A percentile compares a stretch with the other conserved stretches of the same genome.
Conservation (phyloP, 129 eudicot genomes). For the Oenanthe sinensis region DNA sequence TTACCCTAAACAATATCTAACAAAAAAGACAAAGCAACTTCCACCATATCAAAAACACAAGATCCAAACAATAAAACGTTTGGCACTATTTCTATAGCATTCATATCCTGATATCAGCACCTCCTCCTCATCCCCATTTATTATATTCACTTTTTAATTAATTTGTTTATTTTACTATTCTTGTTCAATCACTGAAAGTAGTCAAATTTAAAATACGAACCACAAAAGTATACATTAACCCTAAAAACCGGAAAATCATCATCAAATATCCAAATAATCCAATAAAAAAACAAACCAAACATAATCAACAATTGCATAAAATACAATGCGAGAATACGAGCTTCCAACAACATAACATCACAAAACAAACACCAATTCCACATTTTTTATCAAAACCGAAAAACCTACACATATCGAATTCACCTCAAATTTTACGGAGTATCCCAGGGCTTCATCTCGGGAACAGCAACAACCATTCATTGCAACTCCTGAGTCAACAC, state of each 20-base stretch:
- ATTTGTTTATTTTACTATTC: too few species aligned
- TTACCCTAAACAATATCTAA: not conserved
- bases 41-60: not conserved
- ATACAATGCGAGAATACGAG: too few species aligned
- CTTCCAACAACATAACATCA: too few species aligned
- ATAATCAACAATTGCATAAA: not conserved
- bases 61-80: too few species aligned
- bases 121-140: too few species aligned
- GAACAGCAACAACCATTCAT: constrained; percentile 97
- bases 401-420: too few species aligned
- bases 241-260: not conserved
- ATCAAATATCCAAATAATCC: not conserved
- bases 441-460: constrained; percentile 94
- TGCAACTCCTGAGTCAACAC: constrained; percentile 63
- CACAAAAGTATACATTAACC: not conserved
- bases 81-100: too few species aligned
- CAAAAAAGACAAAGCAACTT: not conserved
- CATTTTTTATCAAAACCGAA: too few species aligned
- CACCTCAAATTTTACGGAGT: constrained; percentile 43
- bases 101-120: too few species aligned
- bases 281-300: not conserved
- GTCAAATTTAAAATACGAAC: not conserved
- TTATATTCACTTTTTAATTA: too few species aligned
- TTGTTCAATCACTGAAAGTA: too few species aligned
- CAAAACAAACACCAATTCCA: too few species aligned